phyloP scores from a whole-genome alignment of 2,329 filamentous ascomycete genomes.

The Plenodomus biglobosus region DNA sequence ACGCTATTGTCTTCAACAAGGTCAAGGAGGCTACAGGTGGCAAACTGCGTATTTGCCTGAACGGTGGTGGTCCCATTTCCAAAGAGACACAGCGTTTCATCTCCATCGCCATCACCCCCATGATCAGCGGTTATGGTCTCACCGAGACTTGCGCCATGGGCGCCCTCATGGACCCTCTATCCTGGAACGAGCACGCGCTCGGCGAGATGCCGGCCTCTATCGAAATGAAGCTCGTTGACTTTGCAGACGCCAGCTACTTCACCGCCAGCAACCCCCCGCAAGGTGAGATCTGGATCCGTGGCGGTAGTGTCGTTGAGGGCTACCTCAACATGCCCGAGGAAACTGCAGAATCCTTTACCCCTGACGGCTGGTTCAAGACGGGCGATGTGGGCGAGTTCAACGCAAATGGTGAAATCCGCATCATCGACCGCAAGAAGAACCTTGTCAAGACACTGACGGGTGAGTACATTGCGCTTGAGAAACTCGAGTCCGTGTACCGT shows the following conservation, averaged over 20 bases:
- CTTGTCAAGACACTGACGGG: conserved; percentile 93
- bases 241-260: conserved; percentile 84
- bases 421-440: conserved; percentile 98
- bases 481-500: conserved; percentile 88
- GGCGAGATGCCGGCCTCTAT: conserved; percentile 76
- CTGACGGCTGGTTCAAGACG: conserved; percentile 95
- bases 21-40: conserved; percentile 89
- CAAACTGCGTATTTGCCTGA: conserved; percentile 84
- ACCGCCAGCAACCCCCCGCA: conserved; percentile 75
- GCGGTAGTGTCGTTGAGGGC: conserved; percentile 69
- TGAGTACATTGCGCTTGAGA: conserved; percentile 96
- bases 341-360: conserved; percentile 72
- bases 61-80: conserved; percentile 88
- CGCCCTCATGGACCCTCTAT: conserved; percentile 77
- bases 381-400: conserved; percentile 94
- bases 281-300: conserved; percentile 90
- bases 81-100: conserved; percentile 88
- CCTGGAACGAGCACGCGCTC: conserved; percentile 76
- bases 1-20: conserved; percentile 86
- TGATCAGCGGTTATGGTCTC: conserved; percentile 91
- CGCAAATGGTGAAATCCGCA: conserved; percentile 72
- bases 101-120: conserved; percentile 87
- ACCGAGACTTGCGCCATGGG: conserved; percentile 91
- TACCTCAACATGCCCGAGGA: conserved; percentile 89
- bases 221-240: conserved; percentile 90